phyloP scores from a whole-genome alignment of 169 alveolate genomes.

The Plasmodium inui region DNA sequence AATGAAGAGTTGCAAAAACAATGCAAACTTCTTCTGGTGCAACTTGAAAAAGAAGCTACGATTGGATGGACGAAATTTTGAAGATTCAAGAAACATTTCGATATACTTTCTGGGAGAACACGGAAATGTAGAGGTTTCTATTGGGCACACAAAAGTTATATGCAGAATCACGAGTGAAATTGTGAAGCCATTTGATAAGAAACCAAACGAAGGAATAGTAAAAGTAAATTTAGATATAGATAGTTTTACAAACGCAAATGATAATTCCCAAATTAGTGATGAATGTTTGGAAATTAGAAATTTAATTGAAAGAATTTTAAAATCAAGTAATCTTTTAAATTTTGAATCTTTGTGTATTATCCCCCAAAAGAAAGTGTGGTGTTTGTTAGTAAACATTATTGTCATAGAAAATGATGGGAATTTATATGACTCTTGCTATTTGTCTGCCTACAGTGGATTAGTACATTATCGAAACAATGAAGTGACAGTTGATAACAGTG shows the following conservation, averaged over 20 bases:
- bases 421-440: constrained; percentile 60
- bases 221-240: constrained; percentile 65
- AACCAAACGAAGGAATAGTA: constrained; percentile 47
- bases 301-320: constrained; percentile 55
- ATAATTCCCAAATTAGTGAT: constrained; percentile 24
- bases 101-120: constrained; percentile 53
- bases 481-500: constrained; percentile 5
- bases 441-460: constrained; percentile 62
- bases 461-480: constrained; percentile 46
- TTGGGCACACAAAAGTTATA: constrained; percentile 58
- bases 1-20: constrained; percentile 61
- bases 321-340: constrained; percentile 59
- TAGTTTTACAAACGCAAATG: constrained; percentile 21
- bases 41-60: constrained; percentile 47
- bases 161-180: constrained; percentile 68
- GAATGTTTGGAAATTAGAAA: constrained; percentile 64
- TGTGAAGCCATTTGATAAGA: constrained; percentile 57
- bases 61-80: constrained; percentile 65
- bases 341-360: constrained; percentile 68
- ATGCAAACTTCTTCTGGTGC: constrained; percentile 41
- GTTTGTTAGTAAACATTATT: constrained; percentile 29
- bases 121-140: constrained; percentile 55
- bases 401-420: constrained; percentile 69
- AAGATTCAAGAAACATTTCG: constrained; percentile 51
- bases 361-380: constrained; percentile 68